Evolutionary conservation across 2,329 filamentous ascomycete species (phyloP), one percentile per base, ranked within the genome.

Genomic region (Botrytis medusae): DNA sequence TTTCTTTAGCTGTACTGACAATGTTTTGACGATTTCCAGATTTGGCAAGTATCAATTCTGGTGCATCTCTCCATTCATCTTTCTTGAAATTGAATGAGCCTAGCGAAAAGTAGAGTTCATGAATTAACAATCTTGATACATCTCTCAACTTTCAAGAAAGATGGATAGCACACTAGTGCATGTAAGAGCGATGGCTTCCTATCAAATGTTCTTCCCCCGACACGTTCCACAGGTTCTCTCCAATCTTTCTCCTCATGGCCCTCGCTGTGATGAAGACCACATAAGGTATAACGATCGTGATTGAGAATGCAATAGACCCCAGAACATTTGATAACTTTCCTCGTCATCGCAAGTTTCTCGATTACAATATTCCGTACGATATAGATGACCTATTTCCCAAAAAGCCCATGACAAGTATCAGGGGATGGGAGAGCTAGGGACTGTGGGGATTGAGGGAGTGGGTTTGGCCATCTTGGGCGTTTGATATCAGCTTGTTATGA

Each of bases 21-120:
- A 46, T 46, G 12, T 46, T 46, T 25, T 46, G 25, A 29, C n/a
- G 32, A 32, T 64, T 46, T 4, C 12, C 37, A 20, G 22, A 62
- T 18, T 62, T 62, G 37, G 25, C 9, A 29, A 25, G 25, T 25
- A 42, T n/a, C n/a, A 62, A 7, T 29, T 62, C 60, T n/a, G 37
- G 60, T 62, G 60, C 60, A 62, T 62, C 60, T 62, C 42, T 42
- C 37, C 60, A 62, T 42, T 62, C 25, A 18, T 62, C 60, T 42
- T 62, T 34, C 37, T 62, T 62, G 6, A 62, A 62, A 62, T 62
- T 62, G 7, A 16, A 42, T 29, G 25, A 29, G n/a, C 34, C 60
- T 29, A 42, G 8, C 32, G 20, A 9, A 62, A 16, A 16, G 10
- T 3, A 29, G 18, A 12, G 12, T 32, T 25, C 18, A 2, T 4